Percentiles rank a stretch among this genome's conserved stretches.
Conservation (phyloP, 345 rosid species). For the Atalantia buxifolia region DNA sequence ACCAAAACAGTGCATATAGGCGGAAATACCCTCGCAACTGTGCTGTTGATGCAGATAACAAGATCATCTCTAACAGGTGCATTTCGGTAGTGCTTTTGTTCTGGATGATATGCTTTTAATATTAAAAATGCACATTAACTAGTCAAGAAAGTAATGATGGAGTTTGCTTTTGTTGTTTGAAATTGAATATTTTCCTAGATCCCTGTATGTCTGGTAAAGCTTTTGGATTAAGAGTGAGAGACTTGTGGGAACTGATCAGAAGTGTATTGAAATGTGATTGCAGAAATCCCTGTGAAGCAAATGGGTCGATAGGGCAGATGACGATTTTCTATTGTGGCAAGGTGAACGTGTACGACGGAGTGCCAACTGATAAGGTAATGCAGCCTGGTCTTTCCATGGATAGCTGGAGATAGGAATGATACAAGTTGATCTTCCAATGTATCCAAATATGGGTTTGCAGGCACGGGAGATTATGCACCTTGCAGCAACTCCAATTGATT, state of each 20-base stretch:
- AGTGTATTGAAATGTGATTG: constrained; percentile 20
- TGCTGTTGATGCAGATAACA: constrained; percentile 41
- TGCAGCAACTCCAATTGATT: constrained; percentile 62
- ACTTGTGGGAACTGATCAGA: constrained; percentile 4
- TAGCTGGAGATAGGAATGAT: constrained; percentile 34
- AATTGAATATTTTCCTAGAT: background rate
- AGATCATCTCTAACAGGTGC: constrained; percentile 51
- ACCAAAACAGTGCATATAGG: constrained; percentile 34
- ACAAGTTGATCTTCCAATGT: constrained; percentile 38
- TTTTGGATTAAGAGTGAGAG: background rate
- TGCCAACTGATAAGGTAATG: constrained; percentile 84
- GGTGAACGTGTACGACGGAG: constrained; percentile 83
- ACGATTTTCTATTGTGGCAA: constrained; percentile 90
- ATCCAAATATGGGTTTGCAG: constrained; percentile 57
- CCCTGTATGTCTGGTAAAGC: background rate
- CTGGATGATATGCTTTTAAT: background rate
- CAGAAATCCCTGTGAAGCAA: constrained; percentile 52
- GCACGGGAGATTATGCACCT: constrained; percentile 80
- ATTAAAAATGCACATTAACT: background rate
- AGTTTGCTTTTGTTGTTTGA: background rate
- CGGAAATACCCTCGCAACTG: constrained; percentile 46
- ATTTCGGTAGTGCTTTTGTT: background rate
- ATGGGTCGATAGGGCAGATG: constrained; percentile 60
- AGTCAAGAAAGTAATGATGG: background rate
- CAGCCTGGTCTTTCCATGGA: constrained; percentile 31